phyloP scores from a whole-genome alignment of 768 basidiomycete species.

The Flagelloscypha sp. region DNA sequence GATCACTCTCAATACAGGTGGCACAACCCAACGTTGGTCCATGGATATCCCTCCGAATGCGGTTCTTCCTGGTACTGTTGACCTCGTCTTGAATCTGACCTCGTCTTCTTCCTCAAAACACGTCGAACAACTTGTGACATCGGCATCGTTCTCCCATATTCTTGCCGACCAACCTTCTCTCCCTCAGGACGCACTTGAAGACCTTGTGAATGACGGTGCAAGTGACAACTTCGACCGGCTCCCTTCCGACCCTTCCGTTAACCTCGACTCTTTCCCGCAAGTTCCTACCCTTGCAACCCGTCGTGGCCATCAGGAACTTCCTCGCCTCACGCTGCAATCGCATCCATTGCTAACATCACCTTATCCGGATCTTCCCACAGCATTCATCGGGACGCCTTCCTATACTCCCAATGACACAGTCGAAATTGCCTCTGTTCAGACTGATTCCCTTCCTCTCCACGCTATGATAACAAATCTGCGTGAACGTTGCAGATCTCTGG shows the following conservation, averaged over 20 bases:
- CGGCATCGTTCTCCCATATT: too few species aligned
- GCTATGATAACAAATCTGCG: slow-evolving; percentile 40
- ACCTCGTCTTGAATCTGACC: slow-evolving; percentile 32
- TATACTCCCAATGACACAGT: slow-evolving; percentile 28
- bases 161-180: too few species aligned
- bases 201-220: too few species aligned
- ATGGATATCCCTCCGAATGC: slow-evolving; percentile 23
- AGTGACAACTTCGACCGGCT: too few species aligned
- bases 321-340: slow-evolving; percentile 22
- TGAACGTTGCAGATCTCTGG: slow-evolving; percentile 25
- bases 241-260: slow-evolving; percentile 25
- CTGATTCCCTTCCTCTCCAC: slow-evolving; percentile 24
- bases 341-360: slow-evolving; percentile 4
- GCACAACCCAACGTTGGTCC: slow-evolving; percentile 22
- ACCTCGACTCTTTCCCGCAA: slow-evolving; percentile 10
- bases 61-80: slow-evolving; percentile 31
- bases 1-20: slow-evolving; percentile 21
- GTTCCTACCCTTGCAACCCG: slow-evolving; percentile 26
- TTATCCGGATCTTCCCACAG: slow-evolving; percentile 36
- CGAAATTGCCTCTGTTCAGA: slow-evolving; percentile 17
- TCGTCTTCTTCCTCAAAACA: slow-evolving; percentile 34
- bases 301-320: slow-evolving; percentile 27
- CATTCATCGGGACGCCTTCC: slow-evolving; percentile 36
- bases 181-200: too few species aligned
- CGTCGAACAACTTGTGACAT: too few species aligned